phyloP scores from a whole-genome alignment of 2,329 filamentous ascomycete species.

The Acrocalymma vagum region DNA sequence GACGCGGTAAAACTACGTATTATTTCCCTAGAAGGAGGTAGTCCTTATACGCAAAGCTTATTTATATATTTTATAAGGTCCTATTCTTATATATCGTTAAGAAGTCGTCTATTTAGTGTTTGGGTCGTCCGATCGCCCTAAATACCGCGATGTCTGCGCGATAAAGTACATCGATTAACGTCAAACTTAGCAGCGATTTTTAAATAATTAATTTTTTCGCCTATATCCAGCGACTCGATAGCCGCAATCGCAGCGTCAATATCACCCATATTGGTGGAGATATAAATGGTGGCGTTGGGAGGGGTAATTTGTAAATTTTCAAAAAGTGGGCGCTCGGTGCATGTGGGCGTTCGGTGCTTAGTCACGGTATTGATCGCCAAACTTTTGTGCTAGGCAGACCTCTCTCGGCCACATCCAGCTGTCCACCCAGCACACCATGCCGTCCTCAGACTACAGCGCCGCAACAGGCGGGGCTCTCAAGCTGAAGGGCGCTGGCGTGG shows the following conservation, averaged over 20 bases:
- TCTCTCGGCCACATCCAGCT: conserved; percentile 11
- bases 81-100: too few species aligned
- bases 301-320: too few species aligned
- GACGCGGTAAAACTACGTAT: too few species aligned
- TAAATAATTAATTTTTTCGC: conserved; percentile 8
- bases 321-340: too few species aligned
- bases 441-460: conserved; percentile 76
- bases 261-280: conserved; percentile 14
- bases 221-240: conserved; percentile 9
- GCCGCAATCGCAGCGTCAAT: conserved; percentile 14
- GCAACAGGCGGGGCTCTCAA: conserved; percentile 79
- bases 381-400: too few species aligned
- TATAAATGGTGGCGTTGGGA: conserved; percentile 4
- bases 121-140: too few species aligned
- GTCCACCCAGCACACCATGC: conserved; percentile 59
- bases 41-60: too few species aligned
- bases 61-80: too few species aligned
- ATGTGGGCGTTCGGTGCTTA: too few species aligned
- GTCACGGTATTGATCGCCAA: too few species aligned
- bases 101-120: too few species aligned
- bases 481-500: conserved; percentile 76
- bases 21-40: too few species aligned
- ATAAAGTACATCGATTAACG: conserved; percentile 9
- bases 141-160: conserved; percentile 2
- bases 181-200: conserved; percentile 8